Evolutionary conservation across 2,329 filamentous ascomycete genomes (phyloP).

Genomic region (Botrytis hyacinthi): DNA sequence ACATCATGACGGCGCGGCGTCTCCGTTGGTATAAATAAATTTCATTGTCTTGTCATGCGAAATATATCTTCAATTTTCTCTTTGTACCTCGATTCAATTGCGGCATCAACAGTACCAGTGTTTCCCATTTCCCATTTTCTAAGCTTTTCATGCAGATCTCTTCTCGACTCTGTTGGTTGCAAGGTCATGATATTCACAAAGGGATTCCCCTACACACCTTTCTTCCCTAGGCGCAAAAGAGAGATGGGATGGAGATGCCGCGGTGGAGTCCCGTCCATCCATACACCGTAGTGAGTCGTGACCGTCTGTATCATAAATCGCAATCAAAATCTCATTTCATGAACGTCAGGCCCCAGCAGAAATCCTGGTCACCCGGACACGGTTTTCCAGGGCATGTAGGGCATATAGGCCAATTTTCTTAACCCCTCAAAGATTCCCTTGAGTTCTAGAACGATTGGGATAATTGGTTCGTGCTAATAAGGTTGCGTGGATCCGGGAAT

Average conservation of each 20-base stretch:
- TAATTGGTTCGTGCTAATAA: background rate
- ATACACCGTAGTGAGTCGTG: background rate
- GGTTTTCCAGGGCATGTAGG: background rate
- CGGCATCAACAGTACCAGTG: background rate
- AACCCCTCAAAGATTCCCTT: background rate
- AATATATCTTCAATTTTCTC: background rate
- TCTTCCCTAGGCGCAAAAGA: background rate
- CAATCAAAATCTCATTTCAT: background rate
- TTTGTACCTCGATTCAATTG: background rate
- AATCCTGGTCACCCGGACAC: background rate
- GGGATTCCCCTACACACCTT: background rate
- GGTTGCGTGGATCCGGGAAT: background rate
- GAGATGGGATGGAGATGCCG: background rate
- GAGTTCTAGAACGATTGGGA: constrained; percentile 8
- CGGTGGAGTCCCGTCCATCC: background rate
- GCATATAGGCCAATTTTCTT: background rate
- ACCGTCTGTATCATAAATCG: background rate
- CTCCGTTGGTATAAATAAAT: background rate
- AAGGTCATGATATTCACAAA: background rate
- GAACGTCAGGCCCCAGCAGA: background rate
- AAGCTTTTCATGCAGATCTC: background rate
- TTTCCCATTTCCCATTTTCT: background rate
- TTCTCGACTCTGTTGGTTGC: background rate
- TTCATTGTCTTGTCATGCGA: background rate
- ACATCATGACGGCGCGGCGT: background rate